Evolutionary conservation across 768 basidiomycete genomes (phyloP).

Genomic region (Termitomyces sp.): DNA sequence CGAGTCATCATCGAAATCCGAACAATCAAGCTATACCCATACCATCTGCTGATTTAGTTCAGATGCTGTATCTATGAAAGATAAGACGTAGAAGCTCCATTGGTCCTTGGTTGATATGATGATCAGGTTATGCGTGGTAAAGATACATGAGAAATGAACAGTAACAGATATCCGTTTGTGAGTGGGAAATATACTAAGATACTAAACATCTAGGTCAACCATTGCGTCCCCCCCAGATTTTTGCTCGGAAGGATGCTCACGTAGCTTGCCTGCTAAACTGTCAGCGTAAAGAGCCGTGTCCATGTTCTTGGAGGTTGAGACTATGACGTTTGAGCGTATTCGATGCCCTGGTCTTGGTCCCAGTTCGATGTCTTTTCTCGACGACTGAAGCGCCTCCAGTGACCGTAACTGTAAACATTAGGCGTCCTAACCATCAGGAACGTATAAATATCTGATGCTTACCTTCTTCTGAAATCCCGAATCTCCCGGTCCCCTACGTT

Average conservation of each 20-base stretch:
- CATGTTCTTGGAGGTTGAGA: not conserved
- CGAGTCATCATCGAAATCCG: not conserved
- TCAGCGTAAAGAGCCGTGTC: conserved; percentile 13
- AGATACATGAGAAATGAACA: not conserved
- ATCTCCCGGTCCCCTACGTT: conserved; percentile 29
- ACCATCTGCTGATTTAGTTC: not conserved
- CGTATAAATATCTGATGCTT: conserved; percentile 2
- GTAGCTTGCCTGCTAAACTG: conserved; percentile 20
- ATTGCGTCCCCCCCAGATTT: conserved; percentile 19
- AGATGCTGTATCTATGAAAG: not conserved
- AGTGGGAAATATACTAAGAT: not conserved
- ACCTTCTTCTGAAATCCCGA: conserved; percentile 56
- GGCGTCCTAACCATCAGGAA: not conserved
- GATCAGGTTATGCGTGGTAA: not conserved
- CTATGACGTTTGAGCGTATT: conserved; percentile 53
- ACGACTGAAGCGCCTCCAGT: conserved; percentile 45
- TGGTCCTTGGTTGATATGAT: not conserved
- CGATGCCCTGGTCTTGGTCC: conserved; percentile 58
- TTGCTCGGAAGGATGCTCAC: conserved; percentile 1
- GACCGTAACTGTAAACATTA: conserved; percentile 14
- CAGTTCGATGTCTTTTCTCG: conserved; percentile 50
- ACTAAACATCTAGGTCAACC: conserved; percentile 40
- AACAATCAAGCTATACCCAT: not conserved
- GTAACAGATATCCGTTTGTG: no score
- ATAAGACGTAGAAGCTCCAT: not conserved